A percentile compares a stretch with the other conserved stretches of the same genome.
phyloP scores from a whole-genome alignment of 2,329 filamentous ascomycete genomes.

The Colletotrichum magnum region DNA sequence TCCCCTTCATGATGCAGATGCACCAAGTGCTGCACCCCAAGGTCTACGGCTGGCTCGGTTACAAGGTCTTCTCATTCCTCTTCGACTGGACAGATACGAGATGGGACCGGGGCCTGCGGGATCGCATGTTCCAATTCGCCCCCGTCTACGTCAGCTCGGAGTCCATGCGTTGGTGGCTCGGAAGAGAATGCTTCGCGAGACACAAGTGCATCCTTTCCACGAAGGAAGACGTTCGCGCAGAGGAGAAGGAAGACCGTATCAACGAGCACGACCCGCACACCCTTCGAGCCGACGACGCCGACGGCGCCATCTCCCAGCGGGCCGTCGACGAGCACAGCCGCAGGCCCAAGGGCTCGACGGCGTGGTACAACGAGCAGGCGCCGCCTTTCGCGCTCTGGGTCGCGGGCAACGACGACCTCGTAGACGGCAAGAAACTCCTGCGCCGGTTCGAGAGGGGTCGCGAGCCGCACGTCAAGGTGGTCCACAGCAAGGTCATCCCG shows the following conservation, averaged over 20 bases:
- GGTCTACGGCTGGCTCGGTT: constrained; percentile 86
- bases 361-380: constrained; percentile 86
- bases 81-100: constrained; percentile 89
- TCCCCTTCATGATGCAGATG: constrained; percentile 93
- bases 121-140: constrained; percentile 92
- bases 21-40: constrained; percentile 75
- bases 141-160: constrained; percentile 92
- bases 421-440: constrained; percentile 84
- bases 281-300: constrained; percentile 52
- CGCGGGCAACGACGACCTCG: constrained; percentile 84
- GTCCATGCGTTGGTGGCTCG: constrained; percentile 96
- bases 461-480: constrained; percentile 85
- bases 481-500: constrained; percentile 86
- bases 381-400: constrained; percentile 94
- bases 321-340: constrained; percentile 51
- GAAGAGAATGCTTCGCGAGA: constrained; percentile 81
- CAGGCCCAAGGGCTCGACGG: constrained; percentile 65
- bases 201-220: constrained; percentile 92
- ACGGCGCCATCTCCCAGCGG: constrained; percentile 38
- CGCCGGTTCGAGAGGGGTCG: constrained; percentile 80
- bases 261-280: constrained; percentile 45
- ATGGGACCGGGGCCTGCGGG: constrained; percentile 85
- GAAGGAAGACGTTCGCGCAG: constrained; percentile 74
- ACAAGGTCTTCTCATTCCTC: constrained; percentile 89
- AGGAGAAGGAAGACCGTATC: constrained; percentile 73